A percentile compares a stretch with the other conserved stretches of the same genome.
Conservation (phyloP, 768 basidiomycete species). For the Russula dissimulans region DNA sequence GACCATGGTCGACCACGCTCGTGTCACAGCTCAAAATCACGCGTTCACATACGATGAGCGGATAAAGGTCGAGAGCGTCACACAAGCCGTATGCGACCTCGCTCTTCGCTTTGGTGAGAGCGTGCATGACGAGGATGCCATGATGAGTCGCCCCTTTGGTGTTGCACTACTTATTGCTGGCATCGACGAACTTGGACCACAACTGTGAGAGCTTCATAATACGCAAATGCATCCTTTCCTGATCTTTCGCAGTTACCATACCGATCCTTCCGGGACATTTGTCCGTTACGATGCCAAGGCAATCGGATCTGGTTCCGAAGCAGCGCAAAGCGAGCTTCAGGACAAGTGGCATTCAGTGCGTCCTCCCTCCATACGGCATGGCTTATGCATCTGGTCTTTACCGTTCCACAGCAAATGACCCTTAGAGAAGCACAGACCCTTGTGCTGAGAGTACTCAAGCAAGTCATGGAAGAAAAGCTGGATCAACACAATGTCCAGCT, state of each 20-base stretch:
- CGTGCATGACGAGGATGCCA: conserved; percentile 96
- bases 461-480: conserved; percentile 99
- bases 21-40: conserved; percentile 94
- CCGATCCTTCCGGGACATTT: conserved; percentile 97
- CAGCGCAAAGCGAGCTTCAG: conserved; percentile 93
- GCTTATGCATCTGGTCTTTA: background rate
- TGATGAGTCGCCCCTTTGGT: conserved; percentile 99
- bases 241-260: conserved; percentile 64
- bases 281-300: conserved; percentile 97
- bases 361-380: background rate
- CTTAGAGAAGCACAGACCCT: conserved; percentile 80
- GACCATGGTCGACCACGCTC: conserved; percentile 99
- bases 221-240: background rate
- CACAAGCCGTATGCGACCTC: conserved; percentile 96
- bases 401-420: conserved; percentile 72
- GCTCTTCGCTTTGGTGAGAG: conserved; percentile 97
- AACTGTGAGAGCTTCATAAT: conserved; percentile 56
- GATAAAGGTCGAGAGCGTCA: conserved; percentile 96
- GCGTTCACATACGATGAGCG: conserved; percentile 92
- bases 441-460: conserved; percentile 85
- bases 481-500: conserved; percentile 98
- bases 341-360: conserved; percentile 92
- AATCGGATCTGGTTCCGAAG: conserved; percentile 96
- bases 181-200: conserved; percentile 90
- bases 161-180: conserved; percentile 98